These are phyloP conservation scores for Sugiyamaella novakii DNA, from an alignment of 1,139 yeast species.

Conservation along the genomic window DNA sequence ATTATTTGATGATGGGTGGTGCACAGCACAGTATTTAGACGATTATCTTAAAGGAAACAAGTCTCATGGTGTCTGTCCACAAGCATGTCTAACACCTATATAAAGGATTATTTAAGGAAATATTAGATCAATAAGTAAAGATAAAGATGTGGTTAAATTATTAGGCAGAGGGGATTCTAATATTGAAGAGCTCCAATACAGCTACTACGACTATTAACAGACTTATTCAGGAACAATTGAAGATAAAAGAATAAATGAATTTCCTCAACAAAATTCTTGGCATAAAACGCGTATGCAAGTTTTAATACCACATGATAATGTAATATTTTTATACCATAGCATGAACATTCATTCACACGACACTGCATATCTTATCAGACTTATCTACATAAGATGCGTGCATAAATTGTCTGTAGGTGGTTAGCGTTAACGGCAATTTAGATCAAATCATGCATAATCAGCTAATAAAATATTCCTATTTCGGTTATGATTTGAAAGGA, in stretches of 20 bases:
- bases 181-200: no score
- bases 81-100: constrained; percentile 22
- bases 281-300: no score
- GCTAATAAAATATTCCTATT: neutral
- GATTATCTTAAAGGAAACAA: constrained; percentile 20
- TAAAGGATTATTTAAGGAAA: constrained; percentile 1
- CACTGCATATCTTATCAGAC: neutral
- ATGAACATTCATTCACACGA: constrained; percentile 1
- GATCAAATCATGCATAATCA: constrained; percentile 10
- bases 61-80: constrained; percentile 23
- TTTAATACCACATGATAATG: no score
- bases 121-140: no score
- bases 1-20: constrained; percentile 46
- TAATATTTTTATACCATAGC: no score
- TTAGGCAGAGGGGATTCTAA: no score
- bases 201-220: no score
- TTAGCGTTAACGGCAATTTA: neutral
- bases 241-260: no score
- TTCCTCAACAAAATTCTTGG: no score
- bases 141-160: no score
- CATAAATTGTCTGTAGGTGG: constrained; percentile 1
- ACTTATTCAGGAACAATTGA: no score
- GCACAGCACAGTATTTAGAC: constrained; percentile 27
- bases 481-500: neutral
- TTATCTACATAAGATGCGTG: constrained; percentile 2